Evolutionary conservation across 176 grass and related monocot species (phyloP), one percentile per base, ranked within the genome.

Genomic region (Ampelocalamus luodianensis): DNA sequence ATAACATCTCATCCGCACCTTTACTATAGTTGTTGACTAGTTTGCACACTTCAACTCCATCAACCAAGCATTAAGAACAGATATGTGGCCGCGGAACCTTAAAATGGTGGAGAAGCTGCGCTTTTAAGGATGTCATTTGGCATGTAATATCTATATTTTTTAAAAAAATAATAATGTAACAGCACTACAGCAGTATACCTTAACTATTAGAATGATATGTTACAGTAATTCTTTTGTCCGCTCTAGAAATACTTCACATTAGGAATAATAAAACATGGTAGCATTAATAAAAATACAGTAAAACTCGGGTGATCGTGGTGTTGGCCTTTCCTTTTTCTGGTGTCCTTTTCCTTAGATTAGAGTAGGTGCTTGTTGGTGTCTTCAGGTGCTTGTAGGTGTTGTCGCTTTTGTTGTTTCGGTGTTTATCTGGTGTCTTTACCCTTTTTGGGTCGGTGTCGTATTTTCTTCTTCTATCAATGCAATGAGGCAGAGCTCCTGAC

Each of bases 191-290:
- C 32, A 62, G 5, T 61, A 8, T 71, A 50, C 42, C 45, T 51
- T 49, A 77, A 43, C 1, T 77, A 77, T 23, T 50, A 71, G 55
- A 70, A 83, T 78, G 42, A 43, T 53, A 18, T 53, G 15, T 38
- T 65, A 70, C 12, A 63, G 3, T 65, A 50, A 51, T 74, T 37
- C 40, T 16, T 43, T 46, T 49, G 17, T 44, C 40, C 29, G 1
- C 24, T 74, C 56, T 63, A 63, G 1, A 49, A 48, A 39, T 49
- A 59, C 51, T 13, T 73, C 22, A 27, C 10, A 17, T 79, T 1
- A 79, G 18, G 46, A 51, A 23, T n/a, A 80, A 32, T 3, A 63
- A 71, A n/a, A 36, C 18, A 66, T 0, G 36, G 74, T 5, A 53
- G 15, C 34, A 56, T n/a, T 53, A 54, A 73, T 44, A 45, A 40